Evolutionary conservation across 495 filamentous ascomycete species (phyloP).

Genomic region (Xylaria longipes): DNA sequence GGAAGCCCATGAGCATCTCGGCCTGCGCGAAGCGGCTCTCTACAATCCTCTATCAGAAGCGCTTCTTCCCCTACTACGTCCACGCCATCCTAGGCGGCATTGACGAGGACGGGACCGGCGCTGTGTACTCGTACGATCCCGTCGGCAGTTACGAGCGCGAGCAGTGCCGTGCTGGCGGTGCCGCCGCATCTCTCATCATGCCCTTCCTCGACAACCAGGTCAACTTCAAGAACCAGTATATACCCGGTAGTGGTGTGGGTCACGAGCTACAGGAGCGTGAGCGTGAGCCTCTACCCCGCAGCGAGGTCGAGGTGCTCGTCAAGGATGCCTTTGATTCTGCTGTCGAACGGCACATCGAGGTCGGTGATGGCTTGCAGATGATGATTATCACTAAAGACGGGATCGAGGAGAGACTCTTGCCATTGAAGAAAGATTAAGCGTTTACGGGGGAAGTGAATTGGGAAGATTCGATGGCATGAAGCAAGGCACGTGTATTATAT

Average conservation of each 20-base stretch:
- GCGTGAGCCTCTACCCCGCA: constrained; percentile 67
- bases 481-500: constrained; percentile 34
- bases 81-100: constrained; percentile 90
- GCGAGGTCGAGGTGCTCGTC: constrained; percentile 82
- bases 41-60: constrained; percentile 93
- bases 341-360: constrained; percentile 98
- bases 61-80: constrained; percentile 98
- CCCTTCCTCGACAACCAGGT: constrained; percentile 99
- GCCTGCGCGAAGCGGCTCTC: constrained; percentile 92
- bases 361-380: constrained; percentile 96
- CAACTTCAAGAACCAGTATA: constrained; percentile 98
- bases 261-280: constrained; percentile 76
- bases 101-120: constrained; percentile 93
- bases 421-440: constrained; percentile 85
- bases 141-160: constrained; percentile 96
- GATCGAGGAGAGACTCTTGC: constrained; percentile 81
- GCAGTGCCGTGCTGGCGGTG: constrained; percentile 91
- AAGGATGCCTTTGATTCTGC: constrained; percentile 98
- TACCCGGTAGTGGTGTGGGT: constrained; percentile 84
- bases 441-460: not conserved
- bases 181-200: constrained; percentile 97
- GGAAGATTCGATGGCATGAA: constrained; percentile 17
- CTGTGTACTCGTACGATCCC: constrained; percentile 95
- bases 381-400: constrained; percentile 87
- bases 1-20: constrained; percentile 88